Evolutionary conservation across 805 yeast genomes (phyloP), one percentile per base, ranked within the genome.

Genomic region (Priceomyces carsonii): DNA sequence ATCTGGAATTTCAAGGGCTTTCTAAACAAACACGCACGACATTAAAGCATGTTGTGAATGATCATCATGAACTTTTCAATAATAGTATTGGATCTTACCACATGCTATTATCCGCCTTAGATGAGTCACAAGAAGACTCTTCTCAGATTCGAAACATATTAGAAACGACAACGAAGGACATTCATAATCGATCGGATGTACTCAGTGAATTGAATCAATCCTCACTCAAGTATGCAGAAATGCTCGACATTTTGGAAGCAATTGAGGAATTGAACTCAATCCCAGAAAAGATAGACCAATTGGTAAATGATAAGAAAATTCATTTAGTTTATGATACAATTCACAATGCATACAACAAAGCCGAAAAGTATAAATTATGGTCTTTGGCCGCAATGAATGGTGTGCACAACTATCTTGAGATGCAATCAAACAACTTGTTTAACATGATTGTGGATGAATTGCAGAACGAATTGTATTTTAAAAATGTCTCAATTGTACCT

Each of bases 61-160:
- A 81, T 35, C 85, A 88, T 53, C 82, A 81, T 55, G 90, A 86
- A 54, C 81, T 87, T 1, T 89, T 91, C 62, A 89, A 87, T 55
- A 82, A 80, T 46, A 80, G 88, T 45, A 80, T 91, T 29, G 95
- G 95, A 0, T 82, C 91, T 4, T 91, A 87, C 58, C 82, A 87
- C 36, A 69, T 77, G 28, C 80, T 89, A 2, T 77, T 85, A 3
- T 68, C 74, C 28, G 69, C 81, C 1, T 70, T 90, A 14, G 66
- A 77, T 17, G 75, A 82, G 26, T 80, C 93, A 3, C 91, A 87
- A 48, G 63, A 69, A 6, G 74, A 75, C 14, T 68, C 85, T 2
- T 45, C 58, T 2, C 61, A 56, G 22, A 69, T 84, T 25, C 73
- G 73, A 38, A 61, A 67, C 13, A 67, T 73, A 44, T 61, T 85